Percentiles rank a stretch among this genome's conserved stretches.
phyloP scores from a whole-genome alignment of 306 rosid genomes.

The Lablab purpureus region DNA sequence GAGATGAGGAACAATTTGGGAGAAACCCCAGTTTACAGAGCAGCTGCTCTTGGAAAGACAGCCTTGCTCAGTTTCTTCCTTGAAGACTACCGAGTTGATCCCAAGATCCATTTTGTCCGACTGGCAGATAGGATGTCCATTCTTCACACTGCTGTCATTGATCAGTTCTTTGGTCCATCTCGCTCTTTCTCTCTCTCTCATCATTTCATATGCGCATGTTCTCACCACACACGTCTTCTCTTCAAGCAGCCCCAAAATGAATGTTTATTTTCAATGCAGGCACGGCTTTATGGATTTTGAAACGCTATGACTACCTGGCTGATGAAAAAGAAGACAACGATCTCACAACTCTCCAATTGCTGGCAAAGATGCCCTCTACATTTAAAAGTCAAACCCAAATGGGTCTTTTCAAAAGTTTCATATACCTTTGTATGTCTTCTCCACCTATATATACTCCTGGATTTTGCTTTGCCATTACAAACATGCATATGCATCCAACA shows the following conservation, averaged over 20 bases:
- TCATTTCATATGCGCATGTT: too few relatives aligned
- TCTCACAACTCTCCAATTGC: slow-evolving; percentile 49
- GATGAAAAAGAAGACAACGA: slow-evolving; percentile 20
- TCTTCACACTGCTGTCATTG: slow-evolving; percentile 53
- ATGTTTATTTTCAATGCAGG: slow-evolving; percentile 39
- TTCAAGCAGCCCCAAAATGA: too few relatives aligned
- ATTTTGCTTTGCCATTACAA: background rate
- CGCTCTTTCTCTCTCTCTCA: background rate
- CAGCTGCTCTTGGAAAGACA: slow-evolving; percentile 51
- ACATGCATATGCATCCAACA: too few relatives aligned
- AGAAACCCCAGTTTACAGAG: slow-evolving; percentile 48
- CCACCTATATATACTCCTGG: background rate
- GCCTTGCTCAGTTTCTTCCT: slow-evolving; percentile 16
- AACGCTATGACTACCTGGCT: slow-evolving; percentile 33
- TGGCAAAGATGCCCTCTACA: slow-evolving; percentile 48
- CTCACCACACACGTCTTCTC: too few relatives aligned
- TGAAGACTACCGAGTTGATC: background rate
- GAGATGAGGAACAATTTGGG: slow-evolving; percentile 34
- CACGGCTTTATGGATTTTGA: slow-evolving; percentile 53
- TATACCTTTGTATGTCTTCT: slow-evolving; percentile 38
- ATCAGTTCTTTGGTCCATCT: slow-evolving; percentile 47
- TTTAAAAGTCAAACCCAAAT: slow-evolving; percentile 49
- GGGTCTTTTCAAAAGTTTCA: slow-evolving; percentile 41
- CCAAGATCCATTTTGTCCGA: slow-evolving; percentile 23
- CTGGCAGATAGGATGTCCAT: slow-evolving; percentile 42